Evolutionary conservation across 805 yeast genomes (phyloP).

Genomic region (Ogataea pignaliae): DNA sequence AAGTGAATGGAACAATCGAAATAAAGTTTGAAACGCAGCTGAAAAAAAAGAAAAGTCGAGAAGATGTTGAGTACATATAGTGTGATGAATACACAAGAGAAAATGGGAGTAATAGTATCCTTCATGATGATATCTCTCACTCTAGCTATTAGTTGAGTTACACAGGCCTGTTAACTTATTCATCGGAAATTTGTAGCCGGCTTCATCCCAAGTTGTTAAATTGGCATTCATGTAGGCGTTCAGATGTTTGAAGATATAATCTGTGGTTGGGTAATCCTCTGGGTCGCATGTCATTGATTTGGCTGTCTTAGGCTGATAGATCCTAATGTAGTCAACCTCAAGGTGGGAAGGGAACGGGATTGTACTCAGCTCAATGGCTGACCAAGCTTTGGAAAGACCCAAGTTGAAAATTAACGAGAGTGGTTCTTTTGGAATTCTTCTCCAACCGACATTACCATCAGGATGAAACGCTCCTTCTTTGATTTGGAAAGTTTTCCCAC

Average conservation of each 20-base stretch:
- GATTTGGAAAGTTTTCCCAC: constrained; percentile 26
- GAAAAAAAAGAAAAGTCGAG: too few species aligned
- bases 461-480: constrained; percentile 35
- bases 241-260: constrained; percentile 32
- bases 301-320: constrained; percentile 35
- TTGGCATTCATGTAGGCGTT: constrained; percentile 34
- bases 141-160: too few species aligned
- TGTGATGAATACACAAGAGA: too few species aligned
- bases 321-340: constrained; percentile 36
- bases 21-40: too few species aligned
- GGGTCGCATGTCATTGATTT: constrained; percentile 36
- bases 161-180: constrained; percentile 5
- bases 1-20: too few species aligned
- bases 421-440: constrained; percentile 77
- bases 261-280: constrained; percentile 31
- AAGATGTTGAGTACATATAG: too few species aligned
- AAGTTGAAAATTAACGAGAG: constrained; percentile 76
- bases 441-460: constrained; percentile 57
- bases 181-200: constrained; percentile 34
- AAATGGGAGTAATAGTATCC: too few species aligned
- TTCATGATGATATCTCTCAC: too few species aligned
- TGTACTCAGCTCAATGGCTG: constrained; percentile 33
- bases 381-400: constrained; percentile 64
- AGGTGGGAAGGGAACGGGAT: constrained; percentile 34
- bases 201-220: constrained; percentile 34